Evolutionary conservation across 129 eudicot species (phyloP).

Genomic region (Saposhnikovia divaricata): DNA sequence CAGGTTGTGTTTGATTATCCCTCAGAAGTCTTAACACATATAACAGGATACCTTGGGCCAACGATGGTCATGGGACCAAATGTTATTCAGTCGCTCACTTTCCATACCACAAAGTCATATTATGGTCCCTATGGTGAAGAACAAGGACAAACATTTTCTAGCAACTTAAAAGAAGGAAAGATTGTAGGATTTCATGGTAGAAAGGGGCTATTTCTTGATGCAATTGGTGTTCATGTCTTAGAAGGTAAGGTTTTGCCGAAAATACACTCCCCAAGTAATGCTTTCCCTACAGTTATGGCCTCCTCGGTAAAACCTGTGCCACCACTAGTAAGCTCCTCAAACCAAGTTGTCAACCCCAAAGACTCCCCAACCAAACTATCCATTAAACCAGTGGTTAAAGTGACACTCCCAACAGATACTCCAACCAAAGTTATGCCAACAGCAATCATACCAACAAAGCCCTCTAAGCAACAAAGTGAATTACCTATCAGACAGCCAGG

Average conservation of each 20-base stretch:
- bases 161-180: slow-evolving; percentile 35
- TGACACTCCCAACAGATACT: not conserved
- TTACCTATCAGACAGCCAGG: slow-evolving; percentile 3
- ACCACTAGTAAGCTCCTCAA: not conserved
- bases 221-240: slow-evolving; percentile 45
- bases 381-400: not conserved
- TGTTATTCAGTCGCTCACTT: slow-evolving; percentile 45
- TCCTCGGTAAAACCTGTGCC: slow-evolving; percentile 7
- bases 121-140: slow-evolving; percentile 65
- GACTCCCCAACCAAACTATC: not conserved
- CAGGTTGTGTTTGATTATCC: slow-evolving; percentile 43
- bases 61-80: slow-evolving; percentile 40
- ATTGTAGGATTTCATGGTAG: slow-evolving; percentile 63
- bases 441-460: not conserved
- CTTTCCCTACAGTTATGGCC: slow-evolving; percentile 5
- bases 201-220: slow-evolving; percentile 47
- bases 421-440: slow-evolving; percentile 1
- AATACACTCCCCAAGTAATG: not conserved
- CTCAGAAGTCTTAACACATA: slow-evolving; percentile 41
- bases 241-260: slow-evolving; percentile 34
- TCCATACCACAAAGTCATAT: slow-evolving; percentile 44
- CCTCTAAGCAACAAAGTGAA: slow-evolving; percentile 8
- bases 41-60: slow-evolving; percentile 45
- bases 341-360: not conserved
- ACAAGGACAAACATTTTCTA: slow-evolving; percentile 36